These are phyloP conservation scores for Phanerodontia chrysosporium DNA, from an alignment of 768 basidiomycete species.

Conservation along the genomic window DNA sequence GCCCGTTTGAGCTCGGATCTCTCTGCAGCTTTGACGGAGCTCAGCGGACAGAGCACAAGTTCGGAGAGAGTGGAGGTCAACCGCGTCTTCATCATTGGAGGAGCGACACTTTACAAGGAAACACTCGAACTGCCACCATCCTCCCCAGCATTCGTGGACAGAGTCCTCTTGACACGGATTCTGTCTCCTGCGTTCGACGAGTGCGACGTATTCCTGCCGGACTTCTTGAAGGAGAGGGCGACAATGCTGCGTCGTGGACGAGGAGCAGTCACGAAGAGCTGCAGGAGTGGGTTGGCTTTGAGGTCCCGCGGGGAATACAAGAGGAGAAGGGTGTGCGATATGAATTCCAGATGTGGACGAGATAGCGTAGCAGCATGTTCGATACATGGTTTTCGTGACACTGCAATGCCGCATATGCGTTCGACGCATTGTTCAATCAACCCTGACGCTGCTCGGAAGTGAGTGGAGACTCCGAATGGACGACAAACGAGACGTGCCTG, in stretches of 20 bases:
- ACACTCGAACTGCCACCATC: conserved; percentile 43
- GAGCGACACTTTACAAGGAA: conserved; percentile 78
- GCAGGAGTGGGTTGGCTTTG: conserved; percentile 74
- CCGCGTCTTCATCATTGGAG: conserved; percentile 78
- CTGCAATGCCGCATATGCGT: neutral
- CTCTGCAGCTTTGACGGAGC: conserved; percentile 2
- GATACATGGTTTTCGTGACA: neutral
- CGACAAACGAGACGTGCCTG: conserved; percentile 52
- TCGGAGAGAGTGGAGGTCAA: neutral
- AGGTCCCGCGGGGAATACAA: conserved; percentile 70
- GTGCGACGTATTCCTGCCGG: conserved; percentile 86
- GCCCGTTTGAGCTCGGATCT: neutral
- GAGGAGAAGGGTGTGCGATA: conserved; percentile 82
- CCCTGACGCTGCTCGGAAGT: conserved; percentile 23
- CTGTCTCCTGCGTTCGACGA: conserved; percentile 66
- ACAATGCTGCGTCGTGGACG: conserved; percentile 42
- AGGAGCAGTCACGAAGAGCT: conserved; percentile 59
- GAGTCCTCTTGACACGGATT: conserved; percentile 85
- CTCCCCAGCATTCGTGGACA: conserved; percentile 51
- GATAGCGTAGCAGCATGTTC: conserved; percentile 18
- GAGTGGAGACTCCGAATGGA: neutral
- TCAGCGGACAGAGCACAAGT: neutral
- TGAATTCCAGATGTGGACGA: conserved; percentile 95
- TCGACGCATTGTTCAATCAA: conserved; percentile 3
- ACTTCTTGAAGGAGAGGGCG: conserved; percentile 43